A percentile compares a stretch with the other conserved stretches of the same genome.
phyloP scores from a whole-genome alignment of 495 filamentous ascomycete genomes.

The Aspergillus diversus region DNA sequence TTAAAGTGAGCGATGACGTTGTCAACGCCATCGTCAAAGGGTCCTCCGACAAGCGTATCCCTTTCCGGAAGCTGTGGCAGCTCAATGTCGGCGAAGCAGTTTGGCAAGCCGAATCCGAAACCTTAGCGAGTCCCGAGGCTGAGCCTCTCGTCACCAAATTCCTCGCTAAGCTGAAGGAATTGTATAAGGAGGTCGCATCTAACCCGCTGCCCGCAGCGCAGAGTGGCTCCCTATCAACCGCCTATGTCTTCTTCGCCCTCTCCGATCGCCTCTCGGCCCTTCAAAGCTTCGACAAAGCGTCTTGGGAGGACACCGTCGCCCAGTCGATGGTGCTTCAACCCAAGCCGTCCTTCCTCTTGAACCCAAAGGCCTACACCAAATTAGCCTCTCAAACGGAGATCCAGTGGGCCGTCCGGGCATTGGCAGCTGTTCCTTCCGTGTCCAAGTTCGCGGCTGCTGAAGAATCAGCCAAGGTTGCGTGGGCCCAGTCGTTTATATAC shows the following conservation, averaged over 20 bases:
- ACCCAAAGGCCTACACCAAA: conserved; percentile 80
- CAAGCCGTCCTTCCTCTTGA: conserved; percentile 85
- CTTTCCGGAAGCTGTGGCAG: conserved; percentile 80
- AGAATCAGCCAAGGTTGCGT: conserved; percentile 53
- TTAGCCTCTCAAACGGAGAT: conserved; percentile 71
- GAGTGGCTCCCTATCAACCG: conserved; percentile 72
- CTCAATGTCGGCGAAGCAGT: conserved; percentile 73
- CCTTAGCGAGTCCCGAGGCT: conserved; percentile 48
- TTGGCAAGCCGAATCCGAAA: conserved; percentile 55
- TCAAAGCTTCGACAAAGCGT: conserved; percentile 36
- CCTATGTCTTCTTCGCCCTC: conserved; percentile 73
- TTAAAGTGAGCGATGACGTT: conserved; percentile 63
- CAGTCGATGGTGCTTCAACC: conserved; percentile 66
- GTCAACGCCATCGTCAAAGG: conserved; percentile 78
- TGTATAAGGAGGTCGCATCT: conserved; percentile 72
- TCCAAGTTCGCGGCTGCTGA: conserved; percentile 38
- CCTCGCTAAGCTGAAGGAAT: conserved; percentile 67
- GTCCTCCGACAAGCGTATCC: conserved; percentile 77
- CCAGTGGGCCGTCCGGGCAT: conserved; percentile 72
- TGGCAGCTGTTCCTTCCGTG: conserved; percentile 61
- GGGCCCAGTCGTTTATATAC: conserved; percentile 84
- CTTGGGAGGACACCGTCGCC: conserved; percentile 56
- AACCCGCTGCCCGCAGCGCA: conserved; percentile 79
- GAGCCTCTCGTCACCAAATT: conserved; percentile 51
- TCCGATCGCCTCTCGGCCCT: conserved; percentile 37